These are phyloP conservation scores for Glaciozyma antarctica DNA, from an alignment of 768 basidiomycete species.

Conservation along the genomic window DNA sequence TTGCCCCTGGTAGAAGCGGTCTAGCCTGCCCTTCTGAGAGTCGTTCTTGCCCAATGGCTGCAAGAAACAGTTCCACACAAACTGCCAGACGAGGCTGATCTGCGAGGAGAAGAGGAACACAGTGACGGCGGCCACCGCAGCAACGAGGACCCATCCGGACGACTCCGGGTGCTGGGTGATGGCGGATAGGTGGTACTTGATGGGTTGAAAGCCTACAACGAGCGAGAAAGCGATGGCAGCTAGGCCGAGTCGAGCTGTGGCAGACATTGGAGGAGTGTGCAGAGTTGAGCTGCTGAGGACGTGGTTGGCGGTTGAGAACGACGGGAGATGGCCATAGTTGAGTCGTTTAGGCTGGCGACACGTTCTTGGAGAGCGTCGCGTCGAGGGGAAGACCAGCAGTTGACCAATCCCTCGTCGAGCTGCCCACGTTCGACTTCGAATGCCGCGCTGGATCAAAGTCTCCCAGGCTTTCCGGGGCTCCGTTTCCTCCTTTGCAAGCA, in stretches of 20 bases:
- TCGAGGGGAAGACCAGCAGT: too few relatives aligned
- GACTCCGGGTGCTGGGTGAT: constrained; percentile 1
- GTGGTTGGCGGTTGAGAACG: too few relatives aligned
- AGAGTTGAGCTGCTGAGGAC: constrained; percentile 1
- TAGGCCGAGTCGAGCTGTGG: neutral
- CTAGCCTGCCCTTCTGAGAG: constrained; percentile 17
- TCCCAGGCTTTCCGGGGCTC: too few relatives aligned
- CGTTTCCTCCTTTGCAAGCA: too few relatives aligned
- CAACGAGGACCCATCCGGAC: constrained; percentile 6
- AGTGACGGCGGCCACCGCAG: neutral
- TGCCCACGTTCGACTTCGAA: too few relatives aligned
- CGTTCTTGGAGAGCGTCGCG: too few relatives aligned
- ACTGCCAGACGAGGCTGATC: constrained; percentile 16
- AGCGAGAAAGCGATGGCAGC: neutral
- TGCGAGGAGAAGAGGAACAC: neutral
- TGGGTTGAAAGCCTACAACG: constrained; percentile 7
- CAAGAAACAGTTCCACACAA: constrained; percentile 27
- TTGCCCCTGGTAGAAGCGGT: constrained; percentile 23
- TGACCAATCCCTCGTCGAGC: too few relatives aligned
- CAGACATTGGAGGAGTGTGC: neutral
- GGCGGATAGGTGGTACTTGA: constrained; percentile 3
- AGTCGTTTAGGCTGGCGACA: too few relatives aligned
- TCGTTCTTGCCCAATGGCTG: constrained; percentile 18
- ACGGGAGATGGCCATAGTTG: too few relatives aligned
- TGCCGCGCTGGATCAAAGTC: too few relatives aligned